A percentile compares a stretch with the other conserved stretches of the same genome.
Evolutionary conservation across 1,284 basidiomycete species (phyloP).

Genomic region (Trichosporon ovoides): DNA sequence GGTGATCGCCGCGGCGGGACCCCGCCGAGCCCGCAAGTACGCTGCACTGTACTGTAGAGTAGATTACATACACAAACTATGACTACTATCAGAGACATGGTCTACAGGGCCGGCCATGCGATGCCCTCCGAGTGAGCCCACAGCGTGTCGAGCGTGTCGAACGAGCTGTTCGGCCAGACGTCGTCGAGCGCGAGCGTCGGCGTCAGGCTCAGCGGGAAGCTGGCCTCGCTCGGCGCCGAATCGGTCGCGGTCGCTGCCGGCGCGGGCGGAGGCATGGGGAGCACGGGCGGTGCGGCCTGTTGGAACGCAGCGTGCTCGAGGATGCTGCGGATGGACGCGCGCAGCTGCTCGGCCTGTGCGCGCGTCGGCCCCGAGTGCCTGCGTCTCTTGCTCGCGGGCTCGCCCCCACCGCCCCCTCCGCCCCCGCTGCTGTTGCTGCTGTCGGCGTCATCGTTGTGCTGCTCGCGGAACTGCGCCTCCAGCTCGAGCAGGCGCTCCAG

Average conservation of each 20-base stretch:
- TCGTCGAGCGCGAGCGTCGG: constrained; percentile 1
- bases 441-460: not conserved
- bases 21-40: too few species aligned
- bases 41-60: too few species aligned
- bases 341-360: not conserved
- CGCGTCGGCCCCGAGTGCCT: not conserved
- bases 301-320: not conserved
- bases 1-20: too few species aligned
- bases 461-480: not conserved
- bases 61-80: not conserved
- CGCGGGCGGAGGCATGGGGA: not conserved
- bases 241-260: not conserved
- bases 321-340: not conserved
- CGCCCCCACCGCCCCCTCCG: not conserved
- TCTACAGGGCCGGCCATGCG: not conserved
- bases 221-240: not conserved
- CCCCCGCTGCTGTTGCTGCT: not conserved
- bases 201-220: not conserved
- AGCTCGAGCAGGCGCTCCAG: constrained; percentile 17
- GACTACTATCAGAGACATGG: not conserved
- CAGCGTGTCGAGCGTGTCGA: constrained; percentile 1
- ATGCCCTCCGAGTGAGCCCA: not conserved
- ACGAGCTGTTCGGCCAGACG: not conserved
- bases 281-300: not conserved
- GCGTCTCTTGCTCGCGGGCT: not conserved